A percentile compares a stretch with the other conserved stretches of the same genome.
Evolutionary conservation across 805 yeast species (phyloP).

Genomic region (Kazachstania martiniae): DNA sequence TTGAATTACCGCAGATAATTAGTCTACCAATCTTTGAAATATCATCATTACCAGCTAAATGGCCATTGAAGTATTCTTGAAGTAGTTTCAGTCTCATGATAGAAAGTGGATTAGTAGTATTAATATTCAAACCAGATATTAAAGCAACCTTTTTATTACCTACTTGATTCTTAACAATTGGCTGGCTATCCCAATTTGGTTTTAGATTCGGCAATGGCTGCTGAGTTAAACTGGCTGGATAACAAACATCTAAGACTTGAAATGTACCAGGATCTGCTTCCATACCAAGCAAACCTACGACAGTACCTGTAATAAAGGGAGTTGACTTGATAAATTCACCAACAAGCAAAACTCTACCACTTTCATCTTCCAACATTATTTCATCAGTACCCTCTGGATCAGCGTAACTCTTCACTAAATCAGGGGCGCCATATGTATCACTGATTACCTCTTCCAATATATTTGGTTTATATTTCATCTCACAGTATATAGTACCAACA

Average conservation of each 20-base stretch:
- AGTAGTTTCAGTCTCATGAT: slow-evolving; percentile 44
- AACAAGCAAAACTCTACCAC: slow-evolving; percentile 70
- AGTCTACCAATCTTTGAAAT: slow-evolving; percentile 34
- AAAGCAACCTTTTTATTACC: slow-evolving; percentile 66
- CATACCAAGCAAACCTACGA: slow-evolving; percentile 77
- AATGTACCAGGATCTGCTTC: slow-evolving; percentile 77
- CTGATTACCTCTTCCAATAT: slow-evolving; percentile 70
- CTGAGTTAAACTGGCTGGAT: slow-evolving; percentile 59
- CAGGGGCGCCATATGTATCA: slow-evolving; percentile 34
- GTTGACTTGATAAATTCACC: slow-evolving; percentile 45
- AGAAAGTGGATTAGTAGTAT: slow-evolving; percentile 32
- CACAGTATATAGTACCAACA: slow-evolving; percentile 77
- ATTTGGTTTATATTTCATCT: slow-evolving; percentile 76
- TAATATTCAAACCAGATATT: slow-evolving; percentile 63
- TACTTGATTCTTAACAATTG: background rate
- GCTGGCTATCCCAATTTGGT: slow-evolving; percentile 3
- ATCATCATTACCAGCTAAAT: slow-evolving; percentile 37
- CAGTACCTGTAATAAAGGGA: slow-evolving; percentile 79
- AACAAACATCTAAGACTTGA: slow-evolving; percentile 68
- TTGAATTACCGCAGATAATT: slow-evolving; percentile 66
- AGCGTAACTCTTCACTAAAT: slow-evolving; percentile 35
- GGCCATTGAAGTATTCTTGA: slow-evolving; percentile 63
- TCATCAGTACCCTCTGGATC: slow-evolving; percentile 46
- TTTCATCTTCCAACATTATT: slow-evolving; percentile 80
- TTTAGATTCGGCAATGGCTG: no score